phyloP scores from a whole-genome alignment of 108 stramenopile genomes.

The Poteriospumella lacustris region DNA sequence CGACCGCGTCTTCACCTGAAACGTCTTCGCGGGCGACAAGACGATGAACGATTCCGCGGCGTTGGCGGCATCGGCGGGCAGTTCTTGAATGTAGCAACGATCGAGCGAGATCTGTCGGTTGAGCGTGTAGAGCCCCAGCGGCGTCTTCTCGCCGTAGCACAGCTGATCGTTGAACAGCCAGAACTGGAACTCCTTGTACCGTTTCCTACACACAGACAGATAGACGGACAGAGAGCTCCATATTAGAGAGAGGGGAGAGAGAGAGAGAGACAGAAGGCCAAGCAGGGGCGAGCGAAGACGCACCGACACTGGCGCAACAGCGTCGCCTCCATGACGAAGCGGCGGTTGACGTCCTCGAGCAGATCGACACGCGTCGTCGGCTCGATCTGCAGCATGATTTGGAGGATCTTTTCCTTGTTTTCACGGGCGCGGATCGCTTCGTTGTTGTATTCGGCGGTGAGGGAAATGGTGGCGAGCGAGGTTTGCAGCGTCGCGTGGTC shows the following conservation, averaged over 20 bases:
- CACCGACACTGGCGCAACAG: background rate
- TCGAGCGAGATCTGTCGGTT: background rate
- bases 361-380: background rate
- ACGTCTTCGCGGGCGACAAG: constrained; percentile 14
- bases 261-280: too few relatives aligned
- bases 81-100: background rate
- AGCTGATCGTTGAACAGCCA: constrained; percentile 21
- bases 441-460: background rate
- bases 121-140: background rate
- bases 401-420: constrained; percentile 14
- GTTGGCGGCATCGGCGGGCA: background rate
- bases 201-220: background rate
- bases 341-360: background rate
- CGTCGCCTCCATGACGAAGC: background rate
- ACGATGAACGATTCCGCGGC: background rate
- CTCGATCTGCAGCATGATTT: background rate
- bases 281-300: too few relatives aligned
- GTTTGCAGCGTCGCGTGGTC: background rate
- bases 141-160: background rate
- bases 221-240: background rate
- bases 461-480: background rate
- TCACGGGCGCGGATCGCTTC: constrained; percentile 19
- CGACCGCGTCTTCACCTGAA: background rate
- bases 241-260: too few relatives aligned
- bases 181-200: constrained; percentile 23